These are phyloP conservation scores for Rhizopogon salebrosus DNA, from an alignment of 768 basidiomycete species.

Conservation along the genomic window DNA sequence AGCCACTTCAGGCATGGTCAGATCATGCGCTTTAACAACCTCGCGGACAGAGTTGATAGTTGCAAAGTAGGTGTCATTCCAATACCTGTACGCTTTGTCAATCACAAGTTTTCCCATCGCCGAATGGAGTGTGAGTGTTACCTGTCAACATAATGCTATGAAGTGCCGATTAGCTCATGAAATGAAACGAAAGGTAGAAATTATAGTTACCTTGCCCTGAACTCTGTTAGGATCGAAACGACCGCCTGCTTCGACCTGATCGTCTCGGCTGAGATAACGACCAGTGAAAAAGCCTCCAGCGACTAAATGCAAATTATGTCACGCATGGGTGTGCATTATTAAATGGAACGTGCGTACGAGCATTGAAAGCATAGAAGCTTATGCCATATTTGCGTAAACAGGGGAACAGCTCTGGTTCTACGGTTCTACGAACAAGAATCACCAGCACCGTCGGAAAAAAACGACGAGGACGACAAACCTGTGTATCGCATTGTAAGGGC, in stretches of 20 bases:
- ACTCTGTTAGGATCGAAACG: constrained; percentile 46
- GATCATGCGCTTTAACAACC: constrained; percentile 45
- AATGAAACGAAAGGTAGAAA: not conserved
- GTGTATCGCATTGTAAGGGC: constrained; percentile 21
- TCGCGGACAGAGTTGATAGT: constrained; percentile 39
- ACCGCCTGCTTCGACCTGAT: constrained; percentile 42
- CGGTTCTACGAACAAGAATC: not conserved
- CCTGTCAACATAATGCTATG: constrained; percentile 34
- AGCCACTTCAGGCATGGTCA: constrained; percentile 42
- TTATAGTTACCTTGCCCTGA: constrained; percentile 40
- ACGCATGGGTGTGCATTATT: not conserved
- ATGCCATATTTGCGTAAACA: constrained; percentile 23
- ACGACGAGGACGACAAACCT: constrained; percentile 2
- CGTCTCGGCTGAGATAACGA: constrained; percentile 28
- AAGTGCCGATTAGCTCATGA: not conserved
- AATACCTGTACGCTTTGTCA: constrained; percentile 33
- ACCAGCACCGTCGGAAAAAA: not conserved
- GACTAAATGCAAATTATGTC: constrained; percentile 15
- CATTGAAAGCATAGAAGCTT: constrained; percentile 29
- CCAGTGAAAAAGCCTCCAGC: constrained; percentile 39
- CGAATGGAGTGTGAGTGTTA: too few relatives aligned
- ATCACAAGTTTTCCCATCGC: not conserved
- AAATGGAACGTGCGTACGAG: constrained; percentile 15
- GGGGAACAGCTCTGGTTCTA: constrained; percentile 14
- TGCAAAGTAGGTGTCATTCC: constrained; percentile 49